Conservation (phyloP, 768 basidiomycete species). For the Mycena albidolilacea region DNA sequence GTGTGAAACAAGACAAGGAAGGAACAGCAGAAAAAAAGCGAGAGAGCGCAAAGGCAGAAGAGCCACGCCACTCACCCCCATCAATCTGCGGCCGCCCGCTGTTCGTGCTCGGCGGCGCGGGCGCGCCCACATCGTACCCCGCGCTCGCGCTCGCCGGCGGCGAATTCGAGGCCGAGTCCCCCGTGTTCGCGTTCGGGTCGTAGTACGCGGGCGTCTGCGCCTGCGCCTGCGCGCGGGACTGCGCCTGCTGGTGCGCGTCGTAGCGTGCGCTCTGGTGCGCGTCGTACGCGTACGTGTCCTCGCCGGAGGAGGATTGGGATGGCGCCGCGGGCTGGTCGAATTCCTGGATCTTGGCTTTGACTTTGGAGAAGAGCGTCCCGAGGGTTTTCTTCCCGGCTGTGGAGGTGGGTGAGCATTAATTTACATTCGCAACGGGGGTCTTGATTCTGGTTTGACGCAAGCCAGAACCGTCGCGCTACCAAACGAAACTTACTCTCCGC, state of each 20-base stretch:
- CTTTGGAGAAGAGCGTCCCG: slow-evolving; percentile 78
- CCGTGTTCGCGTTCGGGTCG: slow-evolving; percentile 50
- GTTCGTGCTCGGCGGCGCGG: slow-evolving; percentile 40
- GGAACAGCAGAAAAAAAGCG: too few species aligned
- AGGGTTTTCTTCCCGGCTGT: slow-evolving; percentile 86
- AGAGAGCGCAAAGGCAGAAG: too few species aligned
- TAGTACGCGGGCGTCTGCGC: slow-evolving; percentile 50
- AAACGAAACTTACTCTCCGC: slow-evolving; percentile 76
- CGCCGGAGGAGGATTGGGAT: slow-evolving; percentile 17
- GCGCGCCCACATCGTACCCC: slow-evolving; percentile 37
- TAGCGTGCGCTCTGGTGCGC: slow-evolving; percentile 30
- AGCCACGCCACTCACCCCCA: slow-evolving; percentile 45
- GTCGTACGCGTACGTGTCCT: slow-evolving; percentile 42
- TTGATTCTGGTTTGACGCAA: not conserved
- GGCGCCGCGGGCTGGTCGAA: slow-evolving; percentile 66
- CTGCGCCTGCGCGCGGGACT: slow-evolving; percentile 29
- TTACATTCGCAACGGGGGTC: not conserved
- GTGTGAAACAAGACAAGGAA: not conserved
- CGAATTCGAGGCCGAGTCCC: slow-evolving; percentile 14
- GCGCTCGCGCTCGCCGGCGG: slow-evolving; percentile 5
- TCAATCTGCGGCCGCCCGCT: slow-evolving; percentile 48
- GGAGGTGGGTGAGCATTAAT: not conserved
- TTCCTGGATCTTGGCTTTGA: slow-evolving; percentile 89
- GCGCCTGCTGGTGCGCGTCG: slow-evolving; percentile 33
- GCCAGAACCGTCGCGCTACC: too few species aligned